Conservation (phyloP, 2,329 filamentous ascomycete genomes). For the Phyllosticta citriasiana region DNA sequence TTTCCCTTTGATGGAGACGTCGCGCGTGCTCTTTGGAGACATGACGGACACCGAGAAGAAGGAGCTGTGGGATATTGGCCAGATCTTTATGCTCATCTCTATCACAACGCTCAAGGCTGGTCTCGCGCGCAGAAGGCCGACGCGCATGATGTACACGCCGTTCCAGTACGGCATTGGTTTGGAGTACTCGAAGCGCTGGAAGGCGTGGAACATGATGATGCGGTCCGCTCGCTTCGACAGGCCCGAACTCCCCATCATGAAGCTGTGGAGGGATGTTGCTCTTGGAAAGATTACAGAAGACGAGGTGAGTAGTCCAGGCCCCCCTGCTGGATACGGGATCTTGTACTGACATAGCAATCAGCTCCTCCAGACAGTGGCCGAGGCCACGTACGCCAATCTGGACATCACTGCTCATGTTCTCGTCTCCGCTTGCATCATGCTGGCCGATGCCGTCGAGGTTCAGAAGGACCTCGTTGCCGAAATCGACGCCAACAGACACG, state of each 20-base stretch:
- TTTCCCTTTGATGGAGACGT: conserved; percentile 7
- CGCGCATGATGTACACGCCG: background rate
- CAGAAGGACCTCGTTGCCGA: conserved; percentile 7
- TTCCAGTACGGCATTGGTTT: background rate
- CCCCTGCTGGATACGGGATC: background rate
- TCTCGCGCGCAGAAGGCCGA: background rate
- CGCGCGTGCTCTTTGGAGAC: conserved; percentile 3
- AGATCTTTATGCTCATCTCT: conserved; percentile 1
- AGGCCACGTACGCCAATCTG: conserved; percentile 9
- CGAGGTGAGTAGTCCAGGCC: background rate
- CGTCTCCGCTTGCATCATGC: conserved; percentile 1
- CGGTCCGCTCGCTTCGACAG: background rate
- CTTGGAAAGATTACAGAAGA: background rate
- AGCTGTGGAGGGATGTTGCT: background rate
- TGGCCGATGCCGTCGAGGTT: conserved; percentile 4
- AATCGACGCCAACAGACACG: background rate
- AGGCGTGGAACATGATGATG: background rate
- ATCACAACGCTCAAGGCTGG: background rate
- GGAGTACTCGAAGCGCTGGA: background rate
- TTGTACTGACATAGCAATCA: background rate
- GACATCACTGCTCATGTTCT: conserved; percentile 9
- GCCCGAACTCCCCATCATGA: background rate
- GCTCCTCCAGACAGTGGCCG: conserved; percentile 8
- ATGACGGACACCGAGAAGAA: conserved; percentile 1
- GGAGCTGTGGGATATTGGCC: conserved; percentile 7